Conservation (phyloP, 441 rosid genomes). For the Brassica hybrid region DNA sequence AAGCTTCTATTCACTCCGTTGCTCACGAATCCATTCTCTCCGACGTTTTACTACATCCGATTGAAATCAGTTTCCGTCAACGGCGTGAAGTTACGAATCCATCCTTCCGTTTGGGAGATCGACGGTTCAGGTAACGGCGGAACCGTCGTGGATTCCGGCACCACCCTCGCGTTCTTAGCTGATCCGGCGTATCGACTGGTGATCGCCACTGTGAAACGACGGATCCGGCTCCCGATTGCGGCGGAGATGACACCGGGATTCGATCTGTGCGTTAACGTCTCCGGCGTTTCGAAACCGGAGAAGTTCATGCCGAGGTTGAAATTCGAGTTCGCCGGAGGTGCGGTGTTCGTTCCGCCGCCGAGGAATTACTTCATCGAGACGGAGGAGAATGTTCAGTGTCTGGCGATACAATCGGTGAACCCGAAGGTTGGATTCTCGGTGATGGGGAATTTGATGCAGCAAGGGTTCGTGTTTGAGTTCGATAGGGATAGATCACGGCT, state of each 20-base stretch:
- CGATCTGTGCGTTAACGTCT: conserved; percentile 72
- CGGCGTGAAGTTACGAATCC: conserved; percentile 52
- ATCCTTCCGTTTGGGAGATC: conserved; percentile 75
- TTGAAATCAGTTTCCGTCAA: conserved; percentile 54
- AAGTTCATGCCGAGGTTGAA: conserved; percentile 62
- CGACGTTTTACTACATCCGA: conserved; percentile 72
- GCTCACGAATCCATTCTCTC: conserved; percentile 58
- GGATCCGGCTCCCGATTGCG: conserved; percentile 52
- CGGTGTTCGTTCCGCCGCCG: conserved; percentile 68
- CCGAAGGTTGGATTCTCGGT: conserved; percentile 59
- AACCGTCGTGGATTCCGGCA: conserved; percentile 82
- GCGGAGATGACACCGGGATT: conserved; percentile 57
- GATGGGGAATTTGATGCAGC: conserved; percentile 90
- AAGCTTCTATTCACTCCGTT: conserved; percentile 60
- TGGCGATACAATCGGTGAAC: conserved; percentile 63
- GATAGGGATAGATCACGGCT: conserved; percentile 70
- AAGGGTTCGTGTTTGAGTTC: conserved; percentile 80
- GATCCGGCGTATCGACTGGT: conserved; percentile 61
- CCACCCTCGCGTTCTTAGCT: conserved; percentile 62
- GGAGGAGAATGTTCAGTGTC: conserved; percentile 59
- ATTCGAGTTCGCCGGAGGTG: conserved; percentile 52
- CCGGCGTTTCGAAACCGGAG: conserved; percentile 48
- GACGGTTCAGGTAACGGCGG: conserved; percentile 79
- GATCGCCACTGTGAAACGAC: conserved; percentile 49
- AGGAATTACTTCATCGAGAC: conserved; percentile 76